Evolutionary conservation across 371 early-diverging fungal genomes (phyloP).

Genomic region (Capniomyces stellatus): DNA sequence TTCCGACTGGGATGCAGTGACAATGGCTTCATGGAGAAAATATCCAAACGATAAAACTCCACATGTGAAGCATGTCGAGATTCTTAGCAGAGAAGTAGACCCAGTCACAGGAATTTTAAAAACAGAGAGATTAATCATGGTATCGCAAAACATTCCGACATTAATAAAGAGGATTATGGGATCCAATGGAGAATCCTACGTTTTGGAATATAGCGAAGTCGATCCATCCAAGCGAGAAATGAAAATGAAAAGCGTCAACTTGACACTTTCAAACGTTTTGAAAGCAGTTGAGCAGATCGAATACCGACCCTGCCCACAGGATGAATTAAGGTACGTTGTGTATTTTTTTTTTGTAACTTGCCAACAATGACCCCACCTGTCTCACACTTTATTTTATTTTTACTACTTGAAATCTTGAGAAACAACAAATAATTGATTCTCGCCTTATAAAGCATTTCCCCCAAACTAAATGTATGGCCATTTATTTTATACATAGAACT

Average conservation of each 20-base stretch:
- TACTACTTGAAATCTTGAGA: neutral
- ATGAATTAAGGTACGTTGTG: neutral
- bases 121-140: conserved; percentile 78
- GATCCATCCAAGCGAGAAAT: conserved; percentile 55
- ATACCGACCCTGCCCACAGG: conserved; percentile 40
- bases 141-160: conserved; percentile 68
- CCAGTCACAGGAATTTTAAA: conserved; percentile 62
- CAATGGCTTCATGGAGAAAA: conserved; percentile 86
- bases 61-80: conserved; percentile 84
- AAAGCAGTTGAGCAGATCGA: conserved; percentile 66
- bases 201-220: conserved; percentile 67
- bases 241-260: conserved; percentile 51
- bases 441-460: too few relatives aligned
- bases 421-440: too few relatives aligned
- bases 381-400: neutral
- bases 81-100: conserved; percentile 59
- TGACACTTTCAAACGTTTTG: conserved; percentile 56
- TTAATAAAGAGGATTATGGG: conserved; percentile 46
- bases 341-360: neutral
- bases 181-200: conserved; percentile 47
- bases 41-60: conserved; percentile 85
- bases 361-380: conserved; percentile 12
- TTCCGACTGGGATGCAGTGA: conserved; percentile 73
- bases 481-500: too few relatives aligned
- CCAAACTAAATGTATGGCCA: too few relatives aligned